Conservation (phyloP, 192 early-diverging fungal genomes). For the Backusella westeae region DNA sequence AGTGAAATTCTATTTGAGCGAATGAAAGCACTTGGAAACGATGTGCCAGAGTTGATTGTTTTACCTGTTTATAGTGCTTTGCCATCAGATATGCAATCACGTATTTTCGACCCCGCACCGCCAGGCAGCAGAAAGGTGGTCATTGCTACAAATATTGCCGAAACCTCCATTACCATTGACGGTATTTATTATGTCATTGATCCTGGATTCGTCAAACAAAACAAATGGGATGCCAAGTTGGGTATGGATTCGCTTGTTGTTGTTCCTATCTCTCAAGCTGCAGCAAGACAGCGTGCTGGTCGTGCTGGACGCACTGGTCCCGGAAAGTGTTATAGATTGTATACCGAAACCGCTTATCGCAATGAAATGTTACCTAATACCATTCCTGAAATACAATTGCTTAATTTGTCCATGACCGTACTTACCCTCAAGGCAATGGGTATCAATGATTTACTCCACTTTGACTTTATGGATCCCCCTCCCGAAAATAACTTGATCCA, state of each 20-base stretch:
- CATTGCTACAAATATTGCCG: slow-evolving; percentile 98
- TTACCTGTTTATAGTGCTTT: slow-evolving; percentile 94
- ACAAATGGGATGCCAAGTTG: slow-evolving; percentile 92
- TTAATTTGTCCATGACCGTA: slow-evolving; percentile 90
- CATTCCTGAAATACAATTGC: slow-evolving; percentile 96
- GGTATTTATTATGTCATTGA: slow-evolving; percentile 97
- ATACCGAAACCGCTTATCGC: slow-evolving; percentile 88
- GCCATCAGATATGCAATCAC: slow-evolving; percentile 92
- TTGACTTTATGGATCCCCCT: slow-evolving; percentile 98
- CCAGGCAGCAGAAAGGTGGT: slow-evolving; percentile 84
- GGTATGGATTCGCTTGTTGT: slow-evolving; percentile 98
- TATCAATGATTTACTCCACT: slow-evolving; percentile 86
- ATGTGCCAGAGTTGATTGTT: slow-evolving; percentile 75
- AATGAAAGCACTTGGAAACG: slow-evolving; percentile 65
- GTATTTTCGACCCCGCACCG: slow-evolving; percentile 92
- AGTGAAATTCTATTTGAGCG: slow-evolving; percentile 69
- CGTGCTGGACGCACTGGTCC: slow-evolving; percentile 96
- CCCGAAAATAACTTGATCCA: slow-evolving; percentile 88
- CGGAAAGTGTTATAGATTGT: slow-evolving; percentile 93
- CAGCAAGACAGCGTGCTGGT: slow-evolving; percentile 93
- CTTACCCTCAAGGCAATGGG: slow-evolving; percentile 95
- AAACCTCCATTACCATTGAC: slow-evolving; percentile 98
- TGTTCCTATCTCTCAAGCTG: slow-evolving; percentile 92
- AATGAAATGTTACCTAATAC: slow-evolving; percentile 96
- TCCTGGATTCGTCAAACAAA: slow-evolving; percentile 95